Conservation (phyloP, 2,329 filamentous ascomycete species). For the Ustilaginoidea virens region DNA sequence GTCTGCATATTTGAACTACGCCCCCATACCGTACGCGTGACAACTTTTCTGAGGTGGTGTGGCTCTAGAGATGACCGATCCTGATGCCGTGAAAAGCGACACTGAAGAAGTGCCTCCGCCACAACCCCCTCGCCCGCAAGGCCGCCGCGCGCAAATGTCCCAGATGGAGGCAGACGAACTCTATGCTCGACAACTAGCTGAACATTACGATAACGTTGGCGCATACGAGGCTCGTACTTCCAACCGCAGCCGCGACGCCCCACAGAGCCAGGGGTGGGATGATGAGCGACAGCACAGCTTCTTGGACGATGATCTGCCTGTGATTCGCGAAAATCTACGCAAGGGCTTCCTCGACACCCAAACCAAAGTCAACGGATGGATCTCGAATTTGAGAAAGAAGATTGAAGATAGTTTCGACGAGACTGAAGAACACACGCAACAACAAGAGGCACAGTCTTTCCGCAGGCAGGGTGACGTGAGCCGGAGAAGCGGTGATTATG, state of each 20-base stretch:
- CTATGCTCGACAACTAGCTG: slow-evolving; percentile 82
- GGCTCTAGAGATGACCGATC: slow-evolving; percentile 60
- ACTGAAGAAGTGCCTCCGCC: slow-evolving; percentile 47
- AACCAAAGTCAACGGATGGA: slow-evolving; percentile 83
- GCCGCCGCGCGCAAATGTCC: slow-evolving; percentile 43
- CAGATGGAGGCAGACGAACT: slow-evolving; percentile 85
- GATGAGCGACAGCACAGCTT: slow-evolving; percentile 72
- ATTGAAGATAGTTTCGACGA: slow-evolving; percentile 80
- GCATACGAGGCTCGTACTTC: slow-evolving; percentile 42
- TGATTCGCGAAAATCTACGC: slow-evolving; percentile 81
- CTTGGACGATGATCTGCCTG: slow-evolving; percentile 86
- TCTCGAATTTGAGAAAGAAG: slow-evolving; percentile 80
- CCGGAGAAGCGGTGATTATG: slow-evolving; percentile 70
- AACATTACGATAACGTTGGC: slow-evolving; percentile 62
- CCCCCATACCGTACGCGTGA: neutral
- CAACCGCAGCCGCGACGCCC: slow-evolving; percentile 25
- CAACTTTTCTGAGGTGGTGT: neutral
- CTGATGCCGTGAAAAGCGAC: slow-evolving; percentile 45
- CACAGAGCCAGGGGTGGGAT: slow-evolving; percentile 19
- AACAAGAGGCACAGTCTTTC: slow-evolving; percentile 15
- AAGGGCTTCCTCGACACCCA: slow-evolving; percentile 95
- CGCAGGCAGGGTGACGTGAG: slow-evolving; percentile 44
- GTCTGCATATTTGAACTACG: slow-evolving; percentile 1
- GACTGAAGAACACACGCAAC: slow-evolving; percentile 31
- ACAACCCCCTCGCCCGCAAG: slow-evolving; percentile 64